Evolutionary conservation across 495 filamentous ascomycete species (phyloP), one percentile per base, ranked within the genome.

Genomic region (Podospora pseudoanserina): DNA sequence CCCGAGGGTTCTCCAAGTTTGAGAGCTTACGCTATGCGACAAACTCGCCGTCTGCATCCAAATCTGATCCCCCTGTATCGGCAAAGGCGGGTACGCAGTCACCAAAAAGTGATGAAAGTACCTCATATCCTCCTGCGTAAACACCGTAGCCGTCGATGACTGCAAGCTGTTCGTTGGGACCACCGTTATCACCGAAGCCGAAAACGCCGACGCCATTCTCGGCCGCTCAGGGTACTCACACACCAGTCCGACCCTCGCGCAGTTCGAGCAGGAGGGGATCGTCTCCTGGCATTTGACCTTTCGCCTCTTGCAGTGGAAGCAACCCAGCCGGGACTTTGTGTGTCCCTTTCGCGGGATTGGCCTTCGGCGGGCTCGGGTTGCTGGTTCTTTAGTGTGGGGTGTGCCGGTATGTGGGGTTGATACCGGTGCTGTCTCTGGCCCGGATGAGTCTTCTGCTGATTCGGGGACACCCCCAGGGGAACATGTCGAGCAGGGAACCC

Each of bases 31-130:
- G 60, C 80, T 72, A 60, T 86, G 81, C 5, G 78, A 74, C 44
- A 86, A 77, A 18, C 75, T 71, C 2, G 85, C 83, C 11, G 86
- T 78, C 6, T 79, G 71, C 5, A 77, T 80, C 86, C 86, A 88
- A 11, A 83, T 71, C 2, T 72, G 73, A 60, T 85, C 83, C 13
- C 78, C 80, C 16, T 77, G 79, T 64, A 86, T 77, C 3, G 86
- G 86, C 0, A 86, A 76, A 69, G 86, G 83, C 0, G 86, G 85
- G 67, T 85, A 83, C 11, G 84, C 86, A 5, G 71, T 72, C 27
- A 81, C 54, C n/a, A 87, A 72, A 67, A 88, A 87, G 68, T 86
- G 83, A 69, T 87, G 82, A 71, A 86, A 87, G 65, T 85, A 81
- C n/a, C 83, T 77, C 61, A 87, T 77, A 67, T 87, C 84, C 27